A percentile compares a stretch with the other conserved stretches of the same genome.
Evolutionary conservation across 176 grass and related monocot species (phyloP).

Genomic region (Eleusine indica): DNA sequence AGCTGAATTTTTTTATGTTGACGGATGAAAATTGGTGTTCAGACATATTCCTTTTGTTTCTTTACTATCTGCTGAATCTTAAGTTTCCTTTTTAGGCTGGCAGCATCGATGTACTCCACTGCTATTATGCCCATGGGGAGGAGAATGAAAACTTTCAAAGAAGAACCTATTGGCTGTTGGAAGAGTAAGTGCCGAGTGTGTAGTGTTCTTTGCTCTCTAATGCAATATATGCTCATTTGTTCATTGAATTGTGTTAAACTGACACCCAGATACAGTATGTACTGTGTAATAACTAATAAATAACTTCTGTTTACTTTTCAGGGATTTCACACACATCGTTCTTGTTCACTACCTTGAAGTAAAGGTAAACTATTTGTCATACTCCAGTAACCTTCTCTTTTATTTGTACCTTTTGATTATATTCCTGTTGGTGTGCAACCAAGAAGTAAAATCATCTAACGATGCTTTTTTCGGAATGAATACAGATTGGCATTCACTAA

Average conservation of each 20-base stretch:
- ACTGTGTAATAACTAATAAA: conserved; percentile 22
- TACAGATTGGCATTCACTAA: not conserved
- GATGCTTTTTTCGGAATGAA: not conserved
- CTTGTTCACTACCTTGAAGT: conserved; percentile 94
- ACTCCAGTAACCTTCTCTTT: not conserved
- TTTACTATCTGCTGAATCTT: conserved; percentile 22
- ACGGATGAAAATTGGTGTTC: not conserved
- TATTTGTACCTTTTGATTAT: not conserved
- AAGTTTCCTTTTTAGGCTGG: conserved; percentile 61
- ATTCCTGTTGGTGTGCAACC: not conserved
- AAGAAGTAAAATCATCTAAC: not conserved
- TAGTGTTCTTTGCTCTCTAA: conserved; percentile 27
- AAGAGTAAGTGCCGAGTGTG: conserved; percentile 64
- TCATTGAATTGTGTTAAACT: conserved; percentile 18
- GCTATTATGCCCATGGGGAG: conserved; percentile 94
- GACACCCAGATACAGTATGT: conserved; percentile 5
- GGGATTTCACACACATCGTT: conserved; percentile 89
- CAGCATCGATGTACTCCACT: conserved; percentile 94
- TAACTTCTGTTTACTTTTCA: conserved; percentile 55
- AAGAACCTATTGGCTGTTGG: conserved; percentile 91
- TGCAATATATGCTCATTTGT: conserved; percentile 5
- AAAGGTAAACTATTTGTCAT: conserved; percentile 56
- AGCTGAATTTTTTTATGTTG: not conserved
- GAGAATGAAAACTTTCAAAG: conserved; percentile 92
- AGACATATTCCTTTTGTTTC: conserved; percentile 23